A percentile compares a stretch with the other conserved stretches of the same genome.
phyloP scores from a whole-genome alignment of 257 asterid genomes.

The Ilex aquifolium region DNA sequence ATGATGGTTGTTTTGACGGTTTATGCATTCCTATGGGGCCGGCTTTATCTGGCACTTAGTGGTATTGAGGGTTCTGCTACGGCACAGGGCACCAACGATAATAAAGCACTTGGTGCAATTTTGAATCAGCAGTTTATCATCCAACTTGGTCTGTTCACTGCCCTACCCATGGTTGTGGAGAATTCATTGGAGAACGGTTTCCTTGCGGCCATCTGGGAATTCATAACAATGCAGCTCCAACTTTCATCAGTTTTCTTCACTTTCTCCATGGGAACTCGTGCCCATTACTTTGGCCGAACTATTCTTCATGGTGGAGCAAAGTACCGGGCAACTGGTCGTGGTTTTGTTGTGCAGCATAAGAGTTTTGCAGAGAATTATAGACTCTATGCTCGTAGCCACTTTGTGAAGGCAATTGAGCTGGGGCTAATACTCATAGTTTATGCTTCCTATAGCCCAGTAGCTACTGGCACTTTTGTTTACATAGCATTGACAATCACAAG shows the following conservation, averaged over 20 bases:
- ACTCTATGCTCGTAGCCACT: constrained; percentile 92
- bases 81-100: constrained; percentile 36
- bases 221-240: constrained; percentile 93
- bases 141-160: constrained; percentile 91
- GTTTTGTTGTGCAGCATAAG: constrained; percentile 96
- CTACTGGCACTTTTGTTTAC: constrained; percentile 78
- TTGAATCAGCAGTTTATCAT: constrained; percentile 96
- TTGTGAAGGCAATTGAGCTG: constrained; percentile 92
- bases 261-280: constrained; percentile 99
- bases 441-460: constrained; percentile 85
- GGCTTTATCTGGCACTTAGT: constrained; percentile 92
- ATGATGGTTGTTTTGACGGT: constrained; percentile 95
- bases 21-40: constrained; percentile 95
- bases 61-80: constrained; percentile 72
- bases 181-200: constrained; percentile 97
- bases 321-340: constrained; percentile 98
- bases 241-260: constrained; percentile 90
- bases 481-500: constrained; percentile 86
- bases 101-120: constrained; percentile 88
- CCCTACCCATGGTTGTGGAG: constrained; percentile 94
- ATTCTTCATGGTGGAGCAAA: constrained; percentile 98
- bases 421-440: constrained; percentile 85
- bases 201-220: constrained; percentile 88
- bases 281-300: constrained; percentile 97
- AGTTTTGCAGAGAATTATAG: constrained; percentile 85